These are phyloP conservation scores for Prinsepia uniflora DNA, from an alignment of 306 rosid species.

Conservation along the genomic window DNA sequence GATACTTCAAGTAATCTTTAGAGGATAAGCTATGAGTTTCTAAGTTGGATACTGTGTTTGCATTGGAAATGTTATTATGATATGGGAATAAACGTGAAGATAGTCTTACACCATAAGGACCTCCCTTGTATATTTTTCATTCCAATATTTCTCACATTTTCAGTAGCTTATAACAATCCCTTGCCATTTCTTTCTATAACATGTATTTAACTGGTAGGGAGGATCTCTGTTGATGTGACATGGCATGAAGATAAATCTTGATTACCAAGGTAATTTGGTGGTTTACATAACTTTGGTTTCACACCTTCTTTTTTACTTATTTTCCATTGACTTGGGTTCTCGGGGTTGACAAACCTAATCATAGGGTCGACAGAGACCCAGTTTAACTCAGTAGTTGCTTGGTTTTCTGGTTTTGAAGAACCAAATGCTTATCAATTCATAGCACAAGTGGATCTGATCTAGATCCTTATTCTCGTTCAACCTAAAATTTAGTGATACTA, in stretches of 20 bases:
- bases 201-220: conserved; percentile 11
- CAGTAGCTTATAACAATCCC: not conserved
- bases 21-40: not conserved
- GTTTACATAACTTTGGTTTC: not conserved
- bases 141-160: not conserved
- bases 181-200: conserved; percentile 8
- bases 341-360: not conserved
- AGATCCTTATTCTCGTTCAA: not conserved
- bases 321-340: not conserved
- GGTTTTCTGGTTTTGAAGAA: conserved; percentile 4
- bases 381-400: not conserved
- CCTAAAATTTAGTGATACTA: not conserved
- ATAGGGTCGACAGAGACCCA: not conserved
- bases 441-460: not conserved
- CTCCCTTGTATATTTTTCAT: not conserved
- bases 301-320: not conserved
- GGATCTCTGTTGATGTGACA: conserved; percentile 21
- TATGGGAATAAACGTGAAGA: not conserved
- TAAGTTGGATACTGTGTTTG: not conserved
- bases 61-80: not conserved
- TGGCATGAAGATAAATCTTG: conserved; percentile 30
- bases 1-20: not conserved
- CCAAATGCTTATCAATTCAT: conserved; percentile 4
- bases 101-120: no score
- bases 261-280: conserved; percentile 26